Evolutionary conservation across 2,329 filamentous ascomycete species (phyloP).

Genomic region (Penicillium carneum): DNA sequence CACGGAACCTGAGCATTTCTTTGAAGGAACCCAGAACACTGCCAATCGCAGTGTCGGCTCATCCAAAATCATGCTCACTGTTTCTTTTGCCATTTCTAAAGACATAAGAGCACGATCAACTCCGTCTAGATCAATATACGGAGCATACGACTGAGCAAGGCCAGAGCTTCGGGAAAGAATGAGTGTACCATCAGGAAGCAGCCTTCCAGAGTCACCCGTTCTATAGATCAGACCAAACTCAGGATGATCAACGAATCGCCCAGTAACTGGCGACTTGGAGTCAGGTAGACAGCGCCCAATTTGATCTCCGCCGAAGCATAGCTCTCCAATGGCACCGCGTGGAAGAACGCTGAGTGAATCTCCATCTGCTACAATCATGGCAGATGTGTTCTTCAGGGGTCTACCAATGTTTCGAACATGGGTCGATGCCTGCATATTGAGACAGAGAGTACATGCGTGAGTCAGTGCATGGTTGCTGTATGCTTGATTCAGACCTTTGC

Average conservation of each 20-base stretch:
- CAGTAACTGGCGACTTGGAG: slow-evolving; percentile 60
- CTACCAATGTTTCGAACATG: slow-evolving; percentile 77
- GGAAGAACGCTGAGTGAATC: slow-evolving; percentile 65
- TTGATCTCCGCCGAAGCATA: slow-evolving; percentile 87
- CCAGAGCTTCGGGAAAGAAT: slow-evolving; percentile 76
- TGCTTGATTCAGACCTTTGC: slow-evolving; percentile 74
- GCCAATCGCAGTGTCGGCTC: slow-evolving; percentile 60
- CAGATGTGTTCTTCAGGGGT: slow-evolving; percentile 77
- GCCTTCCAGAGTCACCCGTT: slow-evolving; percentile 80
- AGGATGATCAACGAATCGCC: slow-evolving; percentile 74
- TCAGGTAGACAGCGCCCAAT: slow-evolving; percentile 52
- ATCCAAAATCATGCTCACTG: slow-evolving; percentile 67
- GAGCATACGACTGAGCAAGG: slow-evolving; percentile 81
- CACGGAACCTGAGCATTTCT: slow-evolving; percentile 1
- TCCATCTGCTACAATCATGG: slow-evolving; percentile 64
- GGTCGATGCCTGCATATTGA: slow-evolving; percentile 64
- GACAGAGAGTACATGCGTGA: slow-evolving; percentile 81
- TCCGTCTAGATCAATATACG: slow-evolving; percentile 79
- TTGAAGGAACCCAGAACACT: slow-evolving; percentile 70
- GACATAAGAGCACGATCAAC: slow-evolving; percentile 70
- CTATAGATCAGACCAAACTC: slow-evolving; percentile 77
- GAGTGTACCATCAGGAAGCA: slow-evolving; percentile 78
- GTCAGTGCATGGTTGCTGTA: slow-evolving; percentile 43
- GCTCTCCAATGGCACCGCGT: slow-evolving; percentile 76
- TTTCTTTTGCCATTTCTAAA: slow-evolving; percentile 63